These are phyloP conservation scores for Xylaria arbuscula DNA, from an alignment of 2,329 filamentous ascomycete species.

Conservation along the genomic window DNA sequence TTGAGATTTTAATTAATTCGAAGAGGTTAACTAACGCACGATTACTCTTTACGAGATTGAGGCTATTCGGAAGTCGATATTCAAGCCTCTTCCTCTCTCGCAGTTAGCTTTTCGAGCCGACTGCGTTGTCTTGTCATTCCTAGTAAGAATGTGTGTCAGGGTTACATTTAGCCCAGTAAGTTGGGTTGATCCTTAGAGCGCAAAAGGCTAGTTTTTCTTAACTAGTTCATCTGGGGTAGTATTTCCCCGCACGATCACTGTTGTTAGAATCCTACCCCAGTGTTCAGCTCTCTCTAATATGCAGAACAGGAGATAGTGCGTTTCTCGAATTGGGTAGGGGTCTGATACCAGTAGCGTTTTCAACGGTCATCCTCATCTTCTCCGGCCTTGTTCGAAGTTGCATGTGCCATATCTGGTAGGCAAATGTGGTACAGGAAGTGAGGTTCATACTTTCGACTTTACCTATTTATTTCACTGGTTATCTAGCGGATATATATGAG, in stretches of 20 bases:
- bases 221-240: neutral
- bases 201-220: neutral
- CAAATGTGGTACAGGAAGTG: no score
- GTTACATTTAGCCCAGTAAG: slow-evolving; percentile 1
- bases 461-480: no score
- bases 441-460: no score
- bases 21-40: neutral
- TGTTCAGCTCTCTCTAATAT: neutral
- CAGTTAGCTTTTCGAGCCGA: slow-evolving; percentile 11
- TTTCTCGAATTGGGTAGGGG: neutral
- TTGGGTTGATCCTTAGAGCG: neutral
- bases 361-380: neutral
- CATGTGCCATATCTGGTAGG: neutral
- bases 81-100: neutral
- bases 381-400: neutral
- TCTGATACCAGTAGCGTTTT: neutral
- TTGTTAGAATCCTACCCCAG: neutral
- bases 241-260: slow-evolving; percentile 28
- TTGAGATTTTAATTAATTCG: neutral
- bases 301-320: slow-evolving; percentile 4
- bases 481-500: neutral
- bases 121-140: neutral
- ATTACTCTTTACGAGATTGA: neutral
- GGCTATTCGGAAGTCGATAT: slow-evolving; percentile 20
- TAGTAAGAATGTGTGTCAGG: slow-evolving; percentile 22